A percentile compares a stretch with the other conserved stretches of the same genome.
These are phyloP conservation scores for Sporothrix protearum DNA, from an alignment of 2,329 filamentous ascomycete species.

Conservation along the genomic window DNA sequence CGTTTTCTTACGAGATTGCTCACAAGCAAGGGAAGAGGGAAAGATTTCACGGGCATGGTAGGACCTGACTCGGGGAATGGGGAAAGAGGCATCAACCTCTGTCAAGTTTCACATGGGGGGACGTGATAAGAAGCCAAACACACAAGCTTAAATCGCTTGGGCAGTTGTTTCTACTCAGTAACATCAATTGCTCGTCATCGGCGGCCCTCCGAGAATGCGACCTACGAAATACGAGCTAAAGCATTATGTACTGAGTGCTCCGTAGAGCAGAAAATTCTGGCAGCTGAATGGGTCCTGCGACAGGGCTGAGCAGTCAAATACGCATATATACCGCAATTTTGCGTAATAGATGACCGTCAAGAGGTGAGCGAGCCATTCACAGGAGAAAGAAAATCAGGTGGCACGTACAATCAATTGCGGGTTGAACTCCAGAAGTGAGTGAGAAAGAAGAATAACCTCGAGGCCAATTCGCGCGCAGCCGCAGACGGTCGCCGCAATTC, in stretches of 20 bases:
- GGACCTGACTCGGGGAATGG: background rate
- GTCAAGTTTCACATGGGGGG: slow-evolving; percentile 14
- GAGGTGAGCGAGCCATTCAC: background rate
- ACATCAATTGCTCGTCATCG: background rate
- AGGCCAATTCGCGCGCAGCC: slow-evolving; percentile 12
- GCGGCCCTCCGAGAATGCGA: background rate
- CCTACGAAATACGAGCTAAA: background rate
- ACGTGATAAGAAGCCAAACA: background rate
- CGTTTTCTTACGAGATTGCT: slow-evolving; percentile 7
- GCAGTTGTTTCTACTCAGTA: background rate
- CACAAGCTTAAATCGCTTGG: background rate
- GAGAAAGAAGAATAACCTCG: no score
- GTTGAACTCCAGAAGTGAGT: background rate
- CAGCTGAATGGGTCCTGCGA: background rate
- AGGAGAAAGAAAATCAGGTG: background rate
- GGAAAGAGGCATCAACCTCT: background rate
- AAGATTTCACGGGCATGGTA: background rate
- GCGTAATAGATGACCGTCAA: background rate
- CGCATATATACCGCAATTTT: slow-evolving; percentile 15
- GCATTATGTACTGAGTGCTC: background rate
- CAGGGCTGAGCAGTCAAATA: slow-evolving; percentile 10
- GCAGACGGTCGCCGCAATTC: slow-evolving; percentile 9
- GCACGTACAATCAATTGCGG: background rate
- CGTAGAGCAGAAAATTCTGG: background rate
- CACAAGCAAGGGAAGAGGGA: slow-evolving; percentile 14